Base-by-base conservation (phyloP, 2,329 filamentous ascomycete species). In the Mycogone perniciosa region DNA sequence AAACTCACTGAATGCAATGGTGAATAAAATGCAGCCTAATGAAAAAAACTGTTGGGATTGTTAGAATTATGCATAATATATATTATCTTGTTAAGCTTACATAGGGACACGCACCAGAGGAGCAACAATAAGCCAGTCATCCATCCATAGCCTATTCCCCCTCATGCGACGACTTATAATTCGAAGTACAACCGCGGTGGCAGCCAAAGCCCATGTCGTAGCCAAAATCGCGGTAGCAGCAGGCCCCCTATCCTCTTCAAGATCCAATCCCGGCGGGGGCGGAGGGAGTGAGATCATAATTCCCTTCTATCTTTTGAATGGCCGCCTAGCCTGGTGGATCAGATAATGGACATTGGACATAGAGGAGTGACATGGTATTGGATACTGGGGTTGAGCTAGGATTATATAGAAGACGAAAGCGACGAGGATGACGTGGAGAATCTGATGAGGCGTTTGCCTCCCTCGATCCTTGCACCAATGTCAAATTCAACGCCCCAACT, bases 71-170 rank as follows among this genome's bases (percentile, higher is more conserved):
- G 26, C 41, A 27, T 37, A 31, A 9, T 29, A n/a, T 27, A 11
- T 9, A 10, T 26, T 34, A 20, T 5, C n/a, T 1, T 6, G 20
- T 8, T 26, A 20, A 27, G 30, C n/a, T 31, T 2, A 42, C 5
- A 31, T 6, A 26, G 20, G 6, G 5, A 20, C 20, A 38, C 51
- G 7, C 52, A 63, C 61, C 54, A 63, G n/a, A 6, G 60, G 45
- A 5, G 51, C 44, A 10, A 60, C 40, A 11, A 62, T 59, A 33
- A 63, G 46, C 53, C 56, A 63, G 37, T 62, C 61, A n/a, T 63
- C 61, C 40, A 53, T 35, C 60, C 60, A 62, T 0, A 62, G 49
- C 4, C 29, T 11, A 9, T 54, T 46, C 1, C 49, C 35, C 29
- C 57, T 59, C 8, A 63, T 52, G 7, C 41, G 52, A 11, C 59